phyloP scores from a whole-genome alignment of 805 yeast genomes.

The Metschnikowia drakensbergensis region DNA sequence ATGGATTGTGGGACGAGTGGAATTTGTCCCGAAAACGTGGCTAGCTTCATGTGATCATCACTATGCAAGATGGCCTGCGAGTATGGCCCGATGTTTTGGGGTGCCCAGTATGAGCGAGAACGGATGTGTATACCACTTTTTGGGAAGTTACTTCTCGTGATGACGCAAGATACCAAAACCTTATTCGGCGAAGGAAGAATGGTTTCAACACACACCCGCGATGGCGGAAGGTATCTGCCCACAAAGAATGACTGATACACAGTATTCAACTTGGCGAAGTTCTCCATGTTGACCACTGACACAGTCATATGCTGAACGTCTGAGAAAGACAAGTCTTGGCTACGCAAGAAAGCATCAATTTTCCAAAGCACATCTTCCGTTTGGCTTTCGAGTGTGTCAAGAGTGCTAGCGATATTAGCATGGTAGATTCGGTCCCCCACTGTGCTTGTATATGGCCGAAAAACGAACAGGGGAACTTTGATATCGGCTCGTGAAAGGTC shows the following conservation, averaged over 20 bases:
- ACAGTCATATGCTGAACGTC: conserved; percentile 60
- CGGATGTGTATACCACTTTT: conserved; percentile 84
- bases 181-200: conserved; percentile 32
- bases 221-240: conserved; percentile 68
- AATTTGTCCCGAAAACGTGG: conserved; percentile 84
- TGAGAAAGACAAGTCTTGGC: conserved; percentile 32
- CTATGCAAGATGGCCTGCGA: conserved; percentile 71
- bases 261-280: conserved; percentile 58
- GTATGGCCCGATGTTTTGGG: conserved; percentile 96
- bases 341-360: conserved; percentile 31
- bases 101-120: conserved; percentile 96
- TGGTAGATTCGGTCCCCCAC: conserved; percentile 21
- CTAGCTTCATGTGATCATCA: conserved; percentile 38
- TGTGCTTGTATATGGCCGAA: not conserved
- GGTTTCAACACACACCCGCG: conserved; percentile 80
- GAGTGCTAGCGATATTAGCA: conserved; percentile 27
- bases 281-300: conserved; percentile 57
- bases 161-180: conserved; percentile 61
- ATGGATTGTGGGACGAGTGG: conserved; percentile 74
- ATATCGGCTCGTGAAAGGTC: not conserved
- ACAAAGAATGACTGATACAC: conserved; percentile 56
- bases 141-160: conserved; percentile 23
- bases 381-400: conserved; percentile 34
- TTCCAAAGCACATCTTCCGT: conserved; percentile 46
- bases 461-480: not conserved